Evolutionary conservation across 2,329 filamentous ascomycete genomes (phyloP).

Genomic region (Xenoacremonium recifei): DNA sequence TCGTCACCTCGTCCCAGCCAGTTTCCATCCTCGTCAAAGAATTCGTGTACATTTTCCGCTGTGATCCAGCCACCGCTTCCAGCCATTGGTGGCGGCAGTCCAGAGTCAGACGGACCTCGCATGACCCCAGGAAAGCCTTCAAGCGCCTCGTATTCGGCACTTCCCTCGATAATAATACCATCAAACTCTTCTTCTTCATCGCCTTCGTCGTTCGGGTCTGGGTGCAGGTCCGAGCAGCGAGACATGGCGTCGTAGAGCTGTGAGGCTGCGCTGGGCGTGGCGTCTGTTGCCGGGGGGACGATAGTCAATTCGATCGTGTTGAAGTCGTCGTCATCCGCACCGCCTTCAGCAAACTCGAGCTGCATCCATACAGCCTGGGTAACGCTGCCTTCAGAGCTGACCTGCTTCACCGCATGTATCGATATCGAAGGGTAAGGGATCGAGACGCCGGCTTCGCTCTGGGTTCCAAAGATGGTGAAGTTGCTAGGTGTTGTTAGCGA

Average conservation of each 20-base stretch:
- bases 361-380: slow-evolving; percentile 63
- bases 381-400: slow-evolving; percentile 37
- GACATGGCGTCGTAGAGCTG: slow-evolving; percentile 69
- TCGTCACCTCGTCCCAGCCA: slow-evolving; percentile 55
- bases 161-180: slow-evolving; percentile 56
- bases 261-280: slow-evolving; percentile 23
- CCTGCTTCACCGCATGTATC: slow-evolving; percentile 70
- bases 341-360: slow-evolving; percentile 60
- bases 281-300: slow-evolving; percentile 44
- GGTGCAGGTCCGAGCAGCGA: slow-evolving; percentile 73
- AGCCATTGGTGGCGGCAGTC: slow-evolving; percentile 65
- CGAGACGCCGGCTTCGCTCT: slow-evolving; percentile 58
- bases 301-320: slow-evolving; percentile 67
- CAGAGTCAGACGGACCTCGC: slow-evolving; percentile 45
- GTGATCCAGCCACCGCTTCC: slow-evolving; percentile 85
- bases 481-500: slow-evolving; percentile 20
- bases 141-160: slow-evolving; percentile 47
- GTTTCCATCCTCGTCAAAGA: slow-evolving; percentile 77
- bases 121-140: slow-evolving; percentile 58
- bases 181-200: slow-evolving; percentile 55
- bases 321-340: slow-evolving; percentile 61
- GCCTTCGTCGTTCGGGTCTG: slow-evolving; percentile 58
- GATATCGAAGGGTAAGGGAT: slow-evolving; percentile 75
- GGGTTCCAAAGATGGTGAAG: slow-evolving; percentile 63
- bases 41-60: slow-evolving; percentile 84